phyloP scores from a whole-genome alignment of 208 protist genomes.

The Leishmania turanica region DNA sequence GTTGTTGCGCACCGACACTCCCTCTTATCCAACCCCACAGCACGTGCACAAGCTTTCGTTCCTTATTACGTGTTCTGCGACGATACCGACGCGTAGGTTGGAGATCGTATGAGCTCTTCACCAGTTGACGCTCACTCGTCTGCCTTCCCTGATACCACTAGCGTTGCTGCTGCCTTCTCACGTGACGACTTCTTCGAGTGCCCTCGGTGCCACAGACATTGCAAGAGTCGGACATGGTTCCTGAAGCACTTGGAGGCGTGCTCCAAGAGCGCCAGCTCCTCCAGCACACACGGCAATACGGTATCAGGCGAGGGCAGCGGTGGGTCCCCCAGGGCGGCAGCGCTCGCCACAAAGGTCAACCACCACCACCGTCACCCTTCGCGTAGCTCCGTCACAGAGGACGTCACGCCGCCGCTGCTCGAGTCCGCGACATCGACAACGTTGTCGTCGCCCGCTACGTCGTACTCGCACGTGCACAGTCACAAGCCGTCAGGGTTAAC shows the following conservation, averaged over 20 bases:
- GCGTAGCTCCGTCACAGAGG: conserved; percentile 12
- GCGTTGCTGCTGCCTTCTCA: neutral
- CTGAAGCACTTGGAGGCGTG: conserved; percentile 33
- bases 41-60: neutral
- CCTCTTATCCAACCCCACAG: neutral
- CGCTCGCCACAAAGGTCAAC: neutral
- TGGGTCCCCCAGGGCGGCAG: neutral
- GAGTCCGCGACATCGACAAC: conserved; percentile 11
- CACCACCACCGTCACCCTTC: conserved; percentile 4
- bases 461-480: conserved; percentile 2
- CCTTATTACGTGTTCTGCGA: neutral
- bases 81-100: neutral
- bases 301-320: conserved; percentile 16
- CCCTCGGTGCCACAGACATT: conserved; percentile 25
- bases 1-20: neutral
- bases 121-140: conserved; percentile 4
- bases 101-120: conserved; percentile 15
- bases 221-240: conserved; percentile 34
- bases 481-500: neutral
- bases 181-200: conserved; percentile 20
- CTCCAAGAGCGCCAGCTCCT: conserved; percentile 7
- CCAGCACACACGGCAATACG: neutral
- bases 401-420: conserved; percentile 4
- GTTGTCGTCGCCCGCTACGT: conserved; percentile 2
- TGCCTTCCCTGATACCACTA: conserved; percentile 2